Evolutionary conservation across 2,329 filamentous ascomycete genomes (phyloP), one percentile per base, ranked within the genome.

Genomic region (Talaromyces albobiverticillius): DNA sequence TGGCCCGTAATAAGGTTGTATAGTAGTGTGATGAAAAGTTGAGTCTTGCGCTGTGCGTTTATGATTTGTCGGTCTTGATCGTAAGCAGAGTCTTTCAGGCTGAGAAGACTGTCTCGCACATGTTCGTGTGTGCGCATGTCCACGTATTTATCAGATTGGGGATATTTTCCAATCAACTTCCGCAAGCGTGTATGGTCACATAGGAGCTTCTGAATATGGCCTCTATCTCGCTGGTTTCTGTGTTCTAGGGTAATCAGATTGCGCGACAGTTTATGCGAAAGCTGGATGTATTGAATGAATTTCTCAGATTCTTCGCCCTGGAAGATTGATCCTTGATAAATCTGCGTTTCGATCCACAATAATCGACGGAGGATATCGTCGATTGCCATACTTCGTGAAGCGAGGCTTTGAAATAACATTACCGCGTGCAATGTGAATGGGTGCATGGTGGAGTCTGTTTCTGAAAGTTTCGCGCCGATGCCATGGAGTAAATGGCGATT

Each of bases 1-100:
- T 60, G 60, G 3, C 60, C 58, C 2, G 62, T 60, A 23, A 62
- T 64, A 1, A 62, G 52, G 36, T 62, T 58, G 42, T 62, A 63
- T 10, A 63, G 42, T n/a, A 63, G 52, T 2, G 58, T 59, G 14
- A 61, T 51, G 18, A 61, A 60, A 8, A 60, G 58, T 14, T 55
- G 57, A 3, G 59, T 60, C 40, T 59, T 48, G 45, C 53, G 51
- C 16, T 56, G 56, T 6, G 58, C 18, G 18, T 58, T 61, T 13
- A 60, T 14, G 8, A 61, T 59, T 13, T 54, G 54, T 20, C 56
- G 56, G 26, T 60, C 54, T 16, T 57, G 52, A 34, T 61, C 59
- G 2, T 57, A 46, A 41, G 58, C 59, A 20, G 55, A 54, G 22
- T 59, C 56, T 10, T 51, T 53, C 1, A 61, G 56, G n/a, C 47